Base-by-base conservation (phyloP, 2,329 filamentous ascomycete genomes). In the Botrytis cinerea region DNA sequence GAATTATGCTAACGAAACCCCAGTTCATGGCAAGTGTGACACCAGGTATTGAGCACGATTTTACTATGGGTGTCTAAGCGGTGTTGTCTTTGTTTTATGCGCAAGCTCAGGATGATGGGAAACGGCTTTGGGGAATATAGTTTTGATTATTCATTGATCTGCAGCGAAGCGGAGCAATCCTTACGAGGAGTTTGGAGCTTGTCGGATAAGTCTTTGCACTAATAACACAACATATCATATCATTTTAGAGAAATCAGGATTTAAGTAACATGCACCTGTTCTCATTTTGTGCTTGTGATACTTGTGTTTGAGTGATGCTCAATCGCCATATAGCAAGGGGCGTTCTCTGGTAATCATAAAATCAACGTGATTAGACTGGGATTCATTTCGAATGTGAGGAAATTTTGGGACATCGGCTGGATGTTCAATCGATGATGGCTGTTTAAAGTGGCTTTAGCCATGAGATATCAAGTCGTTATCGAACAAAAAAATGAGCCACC, bases 41-140 rank as follows among this genome's bases (percentile, higher is more conserved):
- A 25, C 96, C 96, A 9, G 95, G 95, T 66, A 98, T 99, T 82
- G 95, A 98, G 84, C 94, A 98, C 82, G 95, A 98, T 82, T 98
- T 97, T 82, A 98, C 95, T 0, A 98, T 98, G 94, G 93, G 94
- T 9, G 91, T 97, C 57, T 97, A 86, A 45, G 40, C 38, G 32
- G 5, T n/a, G 20, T 25, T 40, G 40, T 70, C 28, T 28, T 61
- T 70, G 1, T 38, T 38, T 35, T 62, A 46, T n/a, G 63, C 25
- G 16, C 8, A 25, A 22, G 54, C 48, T 40, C 48, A 32, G 66
- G 10, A 54, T 57, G n/a, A 68, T 18, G 48, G 46, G 22, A 57
- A 28, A 43, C n/a, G 38, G n/a, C 18, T 69, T 43, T 67, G 8
- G 16, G n/a, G 25, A 48, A 57, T 4, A 45, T 69, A 40, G 22